These are phyloP conservation scores for Euphorbia pulcherrima DNA, from an alignment of 345 rosid genomes.

Conservation along the genomic window DNA sequence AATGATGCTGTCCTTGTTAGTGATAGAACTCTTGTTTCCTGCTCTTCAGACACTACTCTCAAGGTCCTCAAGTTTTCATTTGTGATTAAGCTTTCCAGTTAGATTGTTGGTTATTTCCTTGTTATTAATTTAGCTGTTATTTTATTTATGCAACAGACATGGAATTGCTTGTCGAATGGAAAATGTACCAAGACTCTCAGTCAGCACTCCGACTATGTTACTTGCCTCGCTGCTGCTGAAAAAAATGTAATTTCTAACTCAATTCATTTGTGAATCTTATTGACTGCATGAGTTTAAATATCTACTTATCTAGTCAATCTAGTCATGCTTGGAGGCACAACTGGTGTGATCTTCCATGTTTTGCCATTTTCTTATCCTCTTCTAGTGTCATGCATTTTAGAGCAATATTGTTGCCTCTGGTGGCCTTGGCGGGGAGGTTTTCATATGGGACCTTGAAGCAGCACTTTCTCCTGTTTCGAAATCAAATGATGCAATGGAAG, in stretches of 20 bases:
- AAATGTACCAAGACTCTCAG: constrained; percentile 75
- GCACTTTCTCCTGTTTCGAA: constrained; percentile 71
- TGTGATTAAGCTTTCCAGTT: constrained; percentile 8
- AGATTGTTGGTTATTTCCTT: constrained; percentile 13
- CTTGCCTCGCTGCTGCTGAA: constrained; percentile 80
- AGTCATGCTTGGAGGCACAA: constrained; percentile 4
- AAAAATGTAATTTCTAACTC: constrained; percentile 73
- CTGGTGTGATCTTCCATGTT: constrained; percentile 9
- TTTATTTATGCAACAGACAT: constrained; percentile 46
- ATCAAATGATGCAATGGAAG: constrained; percentile 66
- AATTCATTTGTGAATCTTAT: constrained; percentile 29
- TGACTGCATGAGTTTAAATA: constrained; percentile 27
- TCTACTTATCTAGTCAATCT: constrained; percentile 27
- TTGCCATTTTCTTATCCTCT: constrained; percentile 56
- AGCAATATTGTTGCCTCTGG: constrained; percentile 94
- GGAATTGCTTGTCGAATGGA: constrained; percentile 89
- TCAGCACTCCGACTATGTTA: constrained; percentile 97
- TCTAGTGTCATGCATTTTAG: constrained; percentile 73
- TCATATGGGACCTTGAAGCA: constrained; percentile 98
- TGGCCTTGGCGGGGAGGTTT: constrained; percentile 99
- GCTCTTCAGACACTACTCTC: constrained; percentile 92
- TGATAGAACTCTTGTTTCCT: constrained; percentile 81
- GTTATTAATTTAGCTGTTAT: constrained; percentile 12
- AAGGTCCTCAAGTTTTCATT: constrained; percentile 51
- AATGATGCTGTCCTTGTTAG: constrained; percentile 80